Evolutionary conservation across 257 asterid species (phyloP).

Genomic region (Euphrasia confusa): DNA sequence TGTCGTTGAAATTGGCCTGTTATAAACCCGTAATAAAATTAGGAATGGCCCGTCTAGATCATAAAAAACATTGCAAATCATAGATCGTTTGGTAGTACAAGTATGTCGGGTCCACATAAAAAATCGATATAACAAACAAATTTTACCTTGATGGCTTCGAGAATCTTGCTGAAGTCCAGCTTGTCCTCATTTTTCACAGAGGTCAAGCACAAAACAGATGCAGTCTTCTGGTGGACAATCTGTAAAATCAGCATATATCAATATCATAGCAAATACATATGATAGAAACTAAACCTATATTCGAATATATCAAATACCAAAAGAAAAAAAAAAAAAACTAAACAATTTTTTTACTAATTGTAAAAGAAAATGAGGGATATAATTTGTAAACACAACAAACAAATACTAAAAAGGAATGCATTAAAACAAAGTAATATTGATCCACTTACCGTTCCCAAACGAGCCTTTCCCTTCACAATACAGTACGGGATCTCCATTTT

Average conservation of each 20-base stretch:
- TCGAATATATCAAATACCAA: too few relatives aligned
- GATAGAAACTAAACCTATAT: too few relatives aligned
- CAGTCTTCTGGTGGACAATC: slow-evolving; percentile 58
- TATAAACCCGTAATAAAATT: neutral
- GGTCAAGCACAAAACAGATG: slow-evolving; percentile 50
- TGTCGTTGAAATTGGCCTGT: slow-evolving; percentile 55
- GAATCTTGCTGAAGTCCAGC: slow-evolving; percentile 50
- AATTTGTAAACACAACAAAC: too few relatives aligned
- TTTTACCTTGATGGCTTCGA: slow-evolving; percentile 51
- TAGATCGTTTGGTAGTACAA: too few relatives aligned
- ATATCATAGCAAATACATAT: too few relatives aligned
- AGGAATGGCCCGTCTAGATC: too few relatives aligned
- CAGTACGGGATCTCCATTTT: slow-evolving; percentile 67
- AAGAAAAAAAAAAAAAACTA: too few relatives aligned
- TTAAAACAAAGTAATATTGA: neutral
- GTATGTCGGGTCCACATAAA: neutral
- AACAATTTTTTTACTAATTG: too few relatives aligned
- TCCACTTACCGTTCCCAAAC: slow-evolving; percentile 48
- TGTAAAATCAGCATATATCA: slow-evolving; percentile 1
- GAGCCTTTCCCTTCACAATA: slow-evolving; percentile 54
- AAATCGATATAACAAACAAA: too few relatives aligned
- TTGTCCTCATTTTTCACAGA: slow-evolving; percentile 59
- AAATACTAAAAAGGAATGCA: neutral
- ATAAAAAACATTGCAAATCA: neutral
- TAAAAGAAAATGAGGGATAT: too few relatives aligned